phyloP scores from a whole-genome alignment of 257 asterid species.

The Ophiorrhiza pumila region DNA sequence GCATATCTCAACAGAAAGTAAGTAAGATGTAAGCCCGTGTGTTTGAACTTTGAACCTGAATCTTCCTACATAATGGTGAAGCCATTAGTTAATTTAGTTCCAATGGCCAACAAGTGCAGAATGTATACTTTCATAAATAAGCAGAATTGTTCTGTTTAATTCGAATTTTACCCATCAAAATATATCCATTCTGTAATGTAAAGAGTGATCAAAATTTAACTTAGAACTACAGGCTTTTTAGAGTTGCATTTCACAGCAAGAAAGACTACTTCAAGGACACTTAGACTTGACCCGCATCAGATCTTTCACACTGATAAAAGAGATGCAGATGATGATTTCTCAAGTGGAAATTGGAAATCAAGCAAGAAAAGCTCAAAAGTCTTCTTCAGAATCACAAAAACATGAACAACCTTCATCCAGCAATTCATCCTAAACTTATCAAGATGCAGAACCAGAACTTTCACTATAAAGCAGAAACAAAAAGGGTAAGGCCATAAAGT shows the following conservation, averaged over 20 bases:
- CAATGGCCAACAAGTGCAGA: background rate
- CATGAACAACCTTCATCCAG: background rate
- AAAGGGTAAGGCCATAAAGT: background rate
- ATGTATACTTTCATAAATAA: no score
- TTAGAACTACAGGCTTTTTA: constrained; percentile 1
- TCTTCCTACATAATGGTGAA: background rate
- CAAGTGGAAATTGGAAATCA: background rate
- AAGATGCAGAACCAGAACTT: background rate
- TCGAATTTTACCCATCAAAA: background rate
- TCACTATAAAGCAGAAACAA: background rate
- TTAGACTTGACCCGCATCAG: background rate
- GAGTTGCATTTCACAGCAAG: background rate
- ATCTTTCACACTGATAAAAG: background rate
- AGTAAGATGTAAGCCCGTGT: background rate
- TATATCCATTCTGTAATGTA: background rate
- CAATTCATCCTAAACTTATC: no score
- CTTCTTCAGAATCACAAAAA: background rate
- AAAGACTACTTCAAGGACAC: background rate
- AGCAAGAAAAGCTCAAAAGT: background rate
- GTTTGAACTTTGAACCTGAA: background rate
- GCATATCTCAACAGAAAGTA: background rate
- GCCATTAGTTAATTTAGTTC: background rate
- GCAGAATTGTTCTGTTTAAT: background rate
- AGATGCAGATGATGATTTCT: background rate
- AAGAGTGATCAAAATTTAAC: background rate